A percentile compares a stretch with the other conserved stretches of the same genome.
Evolutionary conservation across 768 basidiomycete species (phyloP).

Genomic region (Tricholoma flavovirens): DNA sequence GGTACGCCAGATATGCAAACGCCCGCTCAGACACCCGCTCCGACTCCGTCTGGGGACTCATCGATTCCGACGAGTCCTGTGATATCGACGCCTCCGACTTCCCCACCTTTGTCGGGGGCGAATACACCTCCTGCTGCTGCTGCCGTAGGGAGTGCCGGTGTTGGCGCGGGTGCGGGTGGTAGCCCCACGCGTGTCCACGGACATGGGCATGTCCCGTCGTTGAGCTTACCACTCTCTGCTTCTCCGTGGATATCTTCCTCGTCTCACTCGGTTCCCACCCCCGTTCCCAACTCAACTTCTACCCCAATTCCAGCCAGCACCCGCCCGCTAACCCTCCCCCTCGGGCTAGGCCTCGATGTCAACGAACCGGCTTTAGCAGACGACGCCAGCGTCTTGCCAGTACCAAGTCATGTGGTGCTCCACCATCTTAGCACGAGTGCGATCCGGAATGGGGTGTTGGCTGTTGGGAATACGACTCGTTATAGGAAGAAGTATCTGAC

Average conservation of each 20-base stretch:
- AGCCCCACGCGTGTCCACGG: background rate
- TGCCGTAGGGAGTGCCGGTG: too few species aligned
- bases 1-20: background rate
- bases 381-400: constrained; percentile 86
- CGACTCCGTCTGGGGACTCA: background rate
- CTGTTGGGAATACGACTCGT: constrained; percentile 86
- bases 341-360: constrained; percentile 8
- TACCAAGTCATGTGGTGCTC: constrained; percentile 89
- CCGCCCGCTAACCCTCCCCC: constrained; percentile 11
- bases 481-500: constrained; percentile 92
- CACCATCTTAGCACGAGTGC: constrained; percentile 95
- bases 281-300: background rate
- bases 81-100: background rate
- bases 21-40: background rate
- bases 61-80: background rate
- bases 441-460: constrained; percentile 88
- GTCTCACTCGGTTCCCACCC: background rate
- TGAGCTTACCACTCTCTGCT: background rate
- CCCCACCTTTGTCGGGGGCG: background rate
- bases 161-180: background rate
- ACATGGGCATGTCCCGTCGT: background rate
- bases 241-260: background rate
- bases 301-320: background rate
- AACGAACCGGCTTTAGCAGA: constrained; percentile 56
- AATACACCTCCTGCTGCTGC: background rate